Evolutionary conservation across 768 basidiomycete genomes (phyloP).

Genomic region (Phaffia tasmanica): DNA sequence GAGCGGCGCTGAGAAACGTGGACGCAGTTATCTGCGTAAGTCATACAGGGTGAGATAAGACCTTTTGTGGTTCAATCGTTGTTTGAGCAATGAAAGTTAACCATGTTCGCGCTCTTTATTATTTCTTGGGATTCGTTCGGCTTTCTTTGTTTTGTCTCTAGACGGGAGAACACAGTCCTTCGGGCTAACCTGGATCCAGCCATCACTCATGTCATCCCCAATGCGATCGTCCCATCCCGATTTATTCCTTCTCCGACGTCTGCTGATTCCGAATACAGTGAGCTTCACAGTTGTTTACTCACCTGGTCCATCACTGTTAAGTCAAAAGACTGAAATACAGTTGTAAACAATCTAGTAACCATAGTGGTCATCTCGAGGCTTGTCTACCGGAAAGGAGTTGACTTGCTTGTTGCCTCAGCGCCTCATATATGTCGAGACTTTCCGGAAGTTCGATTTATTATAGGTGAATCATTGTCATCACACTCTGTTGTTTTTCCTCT

Average conservation of each 20-base stretch:
- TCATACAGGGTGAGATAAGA: slow-evolving; percentile 66
- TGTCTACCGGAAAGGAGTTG: slow-evolving; percentile 91
- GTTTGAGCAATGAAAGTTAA: neutral
- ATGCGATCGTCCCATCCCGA: slow-evolving; percentile 72
- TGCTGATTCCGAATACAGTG: slow-evolving; percentile 43
- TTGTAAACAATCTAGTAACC: slow-evolving; percentile 50
- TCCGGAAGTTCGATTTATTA: slow-evolving; percentile 75
- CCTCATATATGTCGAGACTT: slow-evolving; percentile 77
- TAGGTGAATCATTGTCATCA: slow-evolving; percentile 48
- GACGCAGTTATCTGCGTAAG: slow-evolving; percentile 94
- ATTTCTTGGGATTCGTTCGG: neutral
- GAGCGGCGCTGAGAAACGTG: slow-evolving; percentile 72
- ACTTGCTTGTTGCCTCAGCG: slow-evolving; percentile 82
- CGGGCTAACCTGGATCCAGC: slow-evolving; percentile 62
- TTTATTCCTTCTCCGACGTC: slow-evolving; percentile 54
- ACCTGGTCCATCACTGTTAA: neutral
- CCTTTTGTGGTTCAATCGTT: neutral
- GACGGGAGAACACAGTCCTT: slow-evolving; percentile 94
- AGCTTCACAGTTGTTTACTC: slow-evolving; percentile 28
- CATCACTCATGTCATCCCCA: slow-evolving; percentile 85
- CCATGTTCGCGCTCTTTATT: neutral
- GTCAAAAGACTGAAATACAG: neutral
- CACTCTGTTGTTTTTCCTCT: slow-evolving; percentile 1
- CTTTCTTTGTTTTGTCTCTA: slow-evolving; percentile 34
- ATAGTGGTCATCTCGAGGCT: slow-evolving; percentile 83